phyloP scores from a whole-genome alignment of 2,329 filamentous ascomycete genomes.

The Venturia effusa region DNA sequence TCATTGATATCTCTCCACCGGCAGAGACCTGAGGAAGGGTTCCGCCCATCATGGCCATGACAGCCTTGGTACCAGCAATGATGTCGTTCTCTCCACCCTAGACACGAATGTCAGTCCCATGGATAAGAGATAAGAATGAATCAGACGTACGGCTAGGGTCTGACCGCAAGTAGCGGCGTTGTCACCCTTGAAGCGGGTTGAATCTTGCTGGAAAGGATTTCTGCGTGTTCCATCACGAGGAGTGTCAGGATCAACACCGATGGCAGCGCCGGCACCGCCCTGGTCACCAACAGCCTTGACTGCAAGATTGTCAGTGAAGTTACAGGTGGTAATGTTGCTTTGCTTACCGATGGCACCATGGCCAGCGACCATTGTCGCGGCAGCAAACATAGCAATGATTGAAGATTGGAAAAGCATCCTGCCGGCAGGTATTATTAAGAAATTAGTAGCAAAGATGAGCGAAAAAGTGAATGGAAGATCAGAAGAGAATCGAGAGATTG shows the following conservation, averaged over 20 bases:
- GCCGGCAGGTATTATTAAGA: constrained; percentile 13
- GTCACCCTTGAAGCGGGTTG: constrained; percentile 49
- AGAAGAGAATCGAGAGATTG: constrained; percentile 2
- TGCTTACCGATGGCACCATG: constrained; percentile 44
- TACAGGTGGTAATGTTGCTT: not conserved
- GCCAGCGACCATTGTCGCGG: constrained; percentile 45
- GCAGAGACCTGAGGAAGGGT: constrained; percentile 47
- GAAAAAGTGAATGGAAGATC: constrained; percentile 4
- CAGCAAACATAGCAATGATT: constrained; percentile 40
- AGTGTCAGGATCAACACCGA: constrained; percentile 46
- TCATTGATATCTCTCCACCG: constrained; percentile 50
- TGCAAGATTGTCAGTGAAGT: not conserved
- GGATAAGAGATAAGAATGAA: not conserved
- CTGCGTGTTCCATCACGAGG: constrained; percentile 51
- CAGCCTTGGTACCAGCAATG: constrained; percentile 44
- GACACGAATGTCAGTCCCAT: not conserved
- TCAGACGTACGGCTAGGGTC: constrained; percentile 35
- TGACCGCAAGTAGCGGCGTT: constrained; percentile 45
- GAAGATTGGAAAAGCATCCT: constrained; percentile 33
- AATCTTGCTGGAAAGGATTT: constrained; percentile 53
- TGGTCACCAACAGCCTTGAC: constrained; percentile 45
- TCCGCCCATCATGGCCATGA: constrained; percentile 47
- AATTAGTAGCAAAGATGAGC: not conserved
- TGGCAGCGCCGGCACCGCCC: constrained; percentile 40
- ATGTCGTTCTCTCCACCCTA: constrained; percentile 44